These are phyloP conservation scores for Sungouiozyma ichnusensis DNA, from an alignment of 805 yeast species.

Conservation along the genomic window DNA sequence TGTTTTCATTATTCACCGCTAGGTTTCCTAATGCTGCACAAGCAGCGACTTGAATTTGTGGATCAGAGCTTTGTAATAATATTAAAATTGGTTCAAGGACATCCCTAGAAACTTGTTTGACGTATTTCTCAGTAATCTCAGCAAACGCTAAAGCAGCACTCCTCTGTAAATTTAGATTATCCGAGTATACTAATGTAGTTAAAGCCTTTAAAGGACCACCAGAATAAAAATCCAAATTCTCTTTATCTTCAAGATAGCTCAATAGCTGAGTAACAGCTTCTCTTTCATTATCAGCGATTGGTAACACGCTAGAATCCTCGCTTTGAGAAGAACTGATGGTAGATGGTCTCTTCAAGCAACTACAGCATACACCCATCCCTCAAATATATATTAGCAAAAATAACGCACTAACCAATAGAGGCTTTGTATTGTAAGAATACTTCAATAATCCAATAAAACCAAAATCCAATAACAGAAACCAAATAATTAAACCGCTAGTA, in stretches of 20 bases:
- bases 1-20: constrained; percentile 94
- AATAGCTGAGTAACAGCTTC: constrained; percentile 88
- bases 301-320: constrained; percentile 45
- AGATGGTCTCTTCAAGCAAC: constrained; percentile 31
- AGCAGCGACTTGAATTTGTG: constrained; percentile 96
- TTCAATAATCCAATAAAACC: not conserved
- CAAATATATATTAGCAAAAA: not conserved
- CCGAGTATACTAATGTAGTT: constrained; percentile 87
- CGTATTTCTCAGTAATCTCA: constrained; percentile 94
- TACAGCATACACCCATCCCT: constrained; percentile 44
- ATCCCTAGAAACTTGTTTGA: constrained; percentile 78
- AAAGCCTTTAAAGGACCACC: constrained; percentile 74
- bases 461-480: too few relatives aligned
- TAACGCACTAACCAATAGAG: not conserved
- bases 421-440: not conserved
- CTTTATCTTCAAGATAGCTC: constrained; percentile 74
- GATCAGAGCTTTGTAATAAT: constrained; percentile 73
- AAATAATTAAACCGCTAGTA: too few relatives aligned
- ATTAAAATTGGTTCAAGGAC: constrained; percentile 90
- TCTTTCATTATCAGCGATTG: constrained; percentile 92
- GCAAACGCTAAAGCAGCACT: constrained; percentile 98
- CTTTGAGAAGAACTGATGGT: constrained; percentile 9
- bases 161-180: constrained; percentile 87
- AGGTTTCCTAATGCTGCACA: constrained; percentile 98
- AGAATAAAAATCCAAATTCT: constrained; percentile 77